phyloP scores from a whole-genome alignment of 2,329 filamentous ascomycete species.

The Diplodia scrobiculata region DNA sequence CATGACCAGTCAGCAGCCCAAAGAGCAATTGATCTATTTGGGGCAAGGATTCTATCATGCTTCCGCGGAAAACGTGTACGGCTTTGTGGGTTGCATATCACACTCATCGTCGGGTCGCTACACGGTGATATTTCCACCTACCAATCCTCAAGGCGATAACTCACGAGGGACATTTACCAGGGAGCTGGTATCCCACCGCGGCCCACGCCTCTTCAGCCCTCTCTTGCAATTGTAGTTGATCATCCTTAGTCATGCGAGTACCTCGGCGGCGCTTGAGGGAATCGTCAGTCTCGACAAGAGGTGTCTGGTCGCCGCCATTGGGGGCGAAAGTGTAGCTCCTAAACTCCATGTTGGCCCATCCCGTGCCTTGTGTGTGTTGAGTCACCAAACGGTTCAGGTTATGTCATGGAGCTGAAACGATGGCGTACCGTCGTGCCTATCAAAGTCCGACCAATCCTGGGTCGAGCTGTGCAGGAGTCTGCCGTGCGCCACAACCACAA shows the following conservation, averaged over 20 bases:
- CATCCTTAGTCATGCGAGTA: neutral
- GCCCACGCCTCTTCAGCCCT: neutral
- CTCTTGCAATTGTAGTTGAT: neutral
- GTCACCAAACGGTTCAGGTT: too few relatives aligned
- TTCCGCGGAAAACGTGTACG: too few relatives aligned
- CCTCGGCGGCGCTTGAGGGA: neutral
- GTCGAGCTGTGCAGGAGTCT: constrained; percentile 83
- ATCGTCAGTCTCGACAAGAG: constrained; percentile 41
- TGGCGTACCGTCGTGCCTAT: constrained; percentile 47
- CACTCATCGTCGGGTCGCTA: too few relatives aligned
- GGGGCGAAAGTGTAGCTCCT: constrained; percentile 68
- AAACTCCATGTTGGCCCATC: constrained; percentile 73
- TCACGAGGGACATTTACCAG: neutral
- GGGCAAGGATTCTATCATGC: too few relatives aligned
- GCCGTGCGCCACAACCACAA: constrained; percentile 79
- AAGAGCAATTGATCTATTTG: too few relatives aligned
- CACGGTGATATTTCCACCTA: too few relatives aligned
- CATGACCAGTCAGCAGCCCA: too few relatives aligned
- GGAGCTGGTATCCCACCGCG: neutral
- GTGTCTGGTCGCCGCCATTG: constrained; percentile 34
- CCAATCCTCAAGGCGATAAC: too few relatives aligned
- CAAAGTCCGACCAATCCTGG: constrained; percentile 71
- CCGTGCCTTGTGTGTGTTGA: constrained; percentile 58
- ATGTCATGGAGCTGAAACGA: neutral
- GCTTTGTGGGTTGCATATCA: too few relatives aligned